Evolutionary conservation across 495 filamentous ascomycete species (phyloP).

Genomic region (Bacidia gigantensis): DNA sequence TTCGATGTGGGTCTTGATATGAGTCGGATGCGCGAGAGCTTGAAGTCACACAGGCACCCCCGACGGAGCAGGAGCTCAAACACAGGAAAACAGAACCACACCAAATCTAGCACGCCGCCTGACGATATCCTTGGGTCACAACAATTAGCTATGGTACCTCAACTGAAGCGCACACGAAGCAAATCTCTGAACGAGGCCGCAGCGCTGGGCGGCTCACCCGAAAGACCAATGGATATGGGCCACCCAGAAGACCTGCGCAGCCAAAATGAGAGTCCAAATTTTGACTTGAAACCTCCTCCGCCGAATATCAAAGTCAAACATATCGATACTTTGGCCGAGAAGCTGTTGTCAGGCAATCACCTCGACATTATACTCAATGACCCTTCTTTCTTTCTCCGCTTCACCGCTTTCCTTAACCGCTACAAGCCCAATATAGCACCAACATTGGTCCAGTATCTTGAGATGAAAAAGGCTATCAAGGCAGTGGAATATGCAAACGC

Average conservation of each 20-base stretch:
- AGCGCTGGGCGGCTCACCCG: conserved; percentile 1
- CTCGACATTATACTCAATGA: conserved; percentile 47
- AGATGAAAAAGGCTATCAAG: conserved; percentile 50
- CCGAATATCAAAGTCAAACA: conserved; percentile 18
- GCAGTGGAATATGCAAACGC: conserved; percentile 60
- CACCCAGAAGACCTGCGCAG: not conserved
- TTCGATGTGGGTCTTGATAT: conserved; percentile 21
- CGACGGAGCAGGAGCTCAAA: conserved; percentile 13
- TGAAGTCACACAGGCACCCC: conserved; percentile 9
- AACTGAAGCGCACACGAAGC: conserved; percentile 12
- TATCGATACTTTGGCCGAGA: conserved; percentile 47
- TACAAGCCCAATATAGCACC: conserved; percentile 57
- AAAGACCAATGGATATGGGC: not conserved
- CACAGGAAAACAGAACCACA: conserved; percentile 2
- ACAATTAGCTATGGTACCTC: conserved; percentile 10
- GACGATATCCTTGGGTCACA: conserved; percentile 3
- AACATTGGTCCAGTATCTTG: conserved; percentile 52
- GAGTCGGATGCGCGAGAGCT: conserved; percentile 14
- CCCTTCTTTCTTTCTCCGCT: conserved; percentile 50
- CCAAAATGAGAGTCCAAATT: conserved; percentile 10
- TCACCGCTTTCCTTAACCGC: conserved; percentile 54
- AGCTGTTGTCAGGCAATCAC: conserved; percentile 54
- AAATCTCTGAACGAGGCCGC: not conserved
- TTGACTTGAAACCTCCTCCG: conserved; percentile 18
- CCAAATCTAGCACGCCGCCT: not conserved